Evolutionary conservation across 345 rosid genomes (phyloP), one percentile per base, ranked within the genome.

Genomic region (Bruguiera sexangula): DNA sequence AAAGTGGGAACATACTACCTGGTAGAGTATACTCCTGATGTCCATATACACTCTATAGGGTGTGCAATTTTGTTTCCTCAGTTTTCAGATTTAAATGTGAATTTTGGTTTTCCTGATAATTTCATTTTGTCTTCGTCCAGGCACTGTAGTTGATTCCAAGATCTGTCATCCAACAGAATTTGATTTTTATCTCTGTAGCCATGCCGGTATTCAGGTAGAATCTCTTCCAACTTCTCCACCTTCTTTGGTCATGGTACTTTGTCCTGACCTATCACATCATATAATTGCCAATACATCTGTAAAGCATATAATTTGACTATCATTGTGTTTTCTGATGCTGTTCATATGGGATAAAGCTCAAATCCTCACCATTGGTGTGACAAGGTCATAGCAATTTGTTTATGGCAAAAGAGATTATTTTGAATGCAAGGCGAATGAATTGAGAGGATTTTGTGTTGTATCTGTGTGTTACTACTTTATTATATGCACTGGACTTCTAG

Each of bases 151-250:
- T 24, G 99, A 95, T 75, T 71, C 96, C 3, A 95, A 86, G 67
- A 95, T 95, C 73, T 95, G 99, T 64, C 99, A 95, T 87, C 98
- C 99, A 21, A 84, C 96, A 2, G 99, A 95, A 65, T 95, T 95
- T 59, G 98, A 95, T 69, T 95, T 95, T 71, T 95, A 95, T 75
- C 97, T 95, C 34, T 95, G 99, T 80, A 95, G 99, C 73, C 99
- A 95, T 65, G 99, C 99, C 34, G 98, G 99, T 32, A 87, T 95
- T 76, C 99, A 92, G 99, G 99, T 92, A 78, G 64, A 68, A 31
- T 9, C 29, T 5, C 5, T 55, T 5, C 27, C 29, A 55, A 26
- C 59, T 55, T 9, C 50, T 51, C 34, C 64, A 21, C 26, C 32
- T 32, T 31, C 60, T 51, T 39, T 51, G 36, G 22, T 26, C 4